Evolutionary conservation across 371 early-diverging fungal genomes (phyloP).

Genomic region (Caulochytrium protostelioides): DNA sequence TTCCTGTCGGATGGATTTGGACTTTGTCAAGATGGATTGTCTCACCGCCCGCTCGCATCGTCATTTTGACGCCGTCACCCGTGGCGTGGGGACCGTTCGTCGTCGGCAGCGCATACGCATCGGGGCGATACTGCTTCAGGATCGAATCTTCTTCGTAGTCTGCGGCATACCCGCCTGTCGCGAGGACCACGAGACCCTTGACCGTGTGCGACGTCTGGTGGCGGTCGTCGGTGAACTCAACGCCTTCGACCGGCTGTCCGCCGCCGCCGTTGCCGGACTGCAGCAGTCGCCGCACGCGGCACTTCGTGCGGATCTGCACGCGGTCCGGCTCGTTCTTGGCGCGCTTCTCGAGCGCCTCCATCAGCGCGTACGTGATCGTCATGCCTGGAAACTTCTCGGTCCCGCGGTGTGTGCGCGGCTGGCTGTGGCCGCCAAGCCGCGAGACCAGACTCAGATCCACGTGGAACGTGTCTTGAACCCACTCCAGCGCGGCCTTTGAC

Average conservation of each 20-base stretch:
- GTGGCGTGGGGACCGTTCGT: conserved; percentile 90
- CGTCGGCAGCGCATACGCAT: conserved; percentile 43
- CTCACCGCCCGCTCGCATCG: conserved; percentile 53
- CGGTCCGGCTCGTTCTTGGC: conserved; percentile 43
- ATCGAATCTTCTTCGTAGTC: conserved; percentile 24
- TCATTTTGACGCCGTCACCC: conserved; percentile 87
- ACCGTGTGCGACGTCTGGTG: conserved; percentile 33
- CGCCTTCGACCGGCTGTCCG: conserved; percentile 42
- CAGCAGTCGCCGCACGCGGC: conserved; percentile 32
- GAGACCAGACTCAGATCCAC: conserved; percentile 70
- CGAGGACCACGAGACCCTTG: conserved; percentile 59
- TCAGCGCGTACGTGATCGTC: conserved; percentile 83
- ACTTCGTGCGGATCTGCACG: conserved; percentile 55
- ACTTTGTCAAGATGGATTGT: conserved; percentile 85
- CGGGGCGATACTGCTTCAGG: conserved; percentile 37
- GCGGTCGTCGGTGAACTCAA: conserved; percentile 33
- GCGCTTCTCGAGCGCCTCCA: conserved; percentile 62
- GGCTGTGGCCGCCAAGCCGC: conserved; percentile 59
- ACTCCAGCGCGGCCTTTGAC: conserved; percentile 71
- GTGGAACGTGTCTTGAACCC: conserved; percentile 69
- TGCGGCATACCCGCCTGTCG: conserved; percentile 69
- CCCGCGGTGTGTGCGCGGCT: conserved; percentile 85
- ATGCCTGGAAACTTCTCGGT: conserved; percentile 83
- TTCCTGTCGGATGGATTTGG: conserved; percentile 92
- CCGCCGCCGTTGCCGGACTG: background rate